Evolutionary conservation across 805 yeast genomes (phyloP), one percentile per base, ranked within the genome.

Genomic region (Yarrowia hollandica): DNA sequence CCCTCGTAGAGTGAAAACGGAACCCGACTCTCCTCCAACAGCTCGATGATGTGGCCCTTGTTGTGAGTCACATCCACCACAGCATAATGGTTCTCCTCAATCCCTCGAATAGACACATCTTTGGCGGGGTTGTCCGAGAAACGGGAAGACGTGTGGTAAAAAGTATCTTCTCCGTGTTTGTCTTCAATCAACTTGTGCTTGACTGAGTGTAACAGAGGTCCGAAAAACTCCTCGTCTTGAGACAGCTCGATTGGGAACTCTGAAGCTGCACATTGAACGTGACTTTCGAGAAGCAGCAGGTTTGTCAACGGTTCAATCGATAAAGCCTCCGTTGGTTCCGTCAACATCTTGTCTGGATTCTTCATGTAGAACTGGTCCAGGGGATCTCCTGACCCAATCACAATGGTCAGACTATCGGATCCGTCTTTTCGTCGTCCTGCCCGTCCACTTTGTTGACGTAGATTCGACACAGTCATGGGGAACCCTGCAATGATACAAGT

Each of bases 381-480:
- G 0, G 97, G 96, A 22, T 83, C 82, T 4, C 75, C 75, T 33
- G 94, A 86, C 1, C 91, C 94, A 11, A 94, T 88, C 57, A 87
- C 82, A 3, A 94, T 74, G 0, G 97, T 92, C 67, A 94, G 72
- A 4, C 97, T 89, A 48, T 94, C 97, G 5, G 62, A 64, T 58
- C 81, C 80, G 15, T 44, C 35, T 56, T 80, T 82, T 64, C 96
- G 82, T 69, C 99, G 78, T 15, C 99, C 99, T 0, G 97, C 98
- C 67, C 99, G 79, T 33, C 99, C 99, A 75, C 94, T 86, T 68
- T 94, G 99, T 72, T 94, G 99, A 65, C 91, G 89, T 68, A 94
- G 81, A 62, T 90, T 90, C 52, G 95, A 84, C 61, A 90, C 78
- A 57, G 96, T 87, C 18, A 83, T 75, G 0, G 99, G 99, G 63